Evolutionary conservation across 148 eudicot genomes (phyloP).

Genomic region (Pharnaceum exiguum): DNA sequence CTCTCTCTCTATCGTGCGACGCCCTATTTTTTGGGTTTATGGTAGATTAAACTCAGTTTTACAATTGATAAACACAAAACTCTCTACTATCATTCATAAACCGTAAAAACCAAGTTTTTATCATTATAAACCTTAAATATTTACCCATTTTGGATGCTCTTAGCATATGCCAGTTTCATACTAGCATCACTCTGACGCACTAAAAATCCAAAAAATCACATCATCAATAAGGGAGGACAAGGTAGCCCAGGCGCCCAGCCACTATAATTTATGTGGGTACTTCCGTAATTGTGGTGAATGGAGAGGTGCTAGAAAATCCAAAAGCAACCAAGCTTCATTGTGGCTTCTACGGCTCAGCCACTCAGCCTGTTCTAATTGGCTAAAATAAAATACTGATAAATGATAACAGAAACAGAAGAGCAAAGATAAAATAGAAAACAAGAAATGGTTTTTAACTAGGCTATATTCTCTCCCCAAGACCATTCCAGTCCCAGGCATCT

Average conservation of each 20-base stretch:
- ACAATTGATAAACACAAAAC: too few species aligned
- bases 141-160: not conserved
- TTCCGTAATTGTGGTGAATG: conserved; percentile 2
- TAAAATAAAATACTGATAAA: not conserved
- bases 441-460: not conserved
- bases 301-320: conserved; percentile 12
- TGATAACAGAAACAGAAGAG: not conserved
- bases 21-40: too few species aligned
- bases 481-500: conserved; percentile 11
- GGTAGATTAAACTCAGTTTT: too few species aligned
- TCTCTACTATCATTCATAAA: too few species aligned
- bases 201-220: not conserved
- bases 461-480: conserved; percentile 4
- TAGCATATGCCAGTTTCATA: conserved; percentile 8
- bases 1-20: too few species aligned
- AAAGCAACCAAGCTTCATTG: conserved; percentile 9
- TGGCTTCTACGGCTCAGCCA: too few species aligned
- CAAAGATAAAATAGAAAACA: not conserved
- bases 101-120: too few species aligned
- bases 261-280: too few species aligned
- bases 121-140: too few species aligned
- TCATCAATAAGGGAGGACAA: too few species aligned
- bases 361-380: conserved; percentile 8
- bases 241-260: too few species aligned
- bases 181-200: conserved; percentile 17